Percentiles rank a stretch among this genome's conserved stretches.
Conservation (phyloP, 257 asterid species). For the Salvia rosmarinus region DNA sequence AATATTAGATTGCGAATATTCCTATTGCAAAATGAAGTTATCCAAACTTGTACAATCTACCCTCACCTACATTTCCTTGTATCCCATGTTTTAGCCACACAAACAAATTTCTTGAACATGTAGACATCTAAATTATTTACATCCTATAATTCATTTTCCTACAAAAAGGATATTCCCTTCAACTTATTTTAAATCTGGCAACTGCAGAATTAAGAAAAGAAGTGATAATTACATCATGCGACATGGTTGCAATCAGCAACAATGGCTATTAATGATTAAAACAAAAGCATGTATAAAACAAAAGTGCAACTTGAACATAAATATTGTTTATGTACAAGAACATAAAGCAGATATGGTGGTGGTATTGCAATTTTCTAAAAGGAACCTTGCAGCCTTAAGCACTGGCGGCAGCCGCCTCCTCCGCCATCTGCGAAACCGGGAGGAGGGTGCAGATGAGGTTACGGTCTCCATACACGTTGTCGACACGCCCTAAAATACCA, state of each 20-base stretch:
- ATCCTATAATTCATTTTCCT: neutral
- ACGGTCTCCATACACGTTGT: conserved; percentile 98
- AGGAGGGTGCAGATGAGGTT: conserved; percentile 97
- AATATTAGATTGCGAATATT: no score
- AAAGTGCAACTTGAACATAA: conserved; percentile 40
- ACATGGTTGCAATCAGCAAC: conserved; percentile 52
- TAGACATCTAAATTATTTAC: neutral
- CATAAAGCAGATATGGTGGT: conserved; percentile 35
- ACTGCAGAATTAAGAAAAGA: conserved; percentile 1
- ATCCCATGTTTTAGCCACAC: no score
- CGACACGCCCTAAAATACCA: conserved; percentile 70
- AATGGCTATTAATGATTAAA: conserved; percentile 38
- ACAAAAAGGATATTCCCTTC: neutral
- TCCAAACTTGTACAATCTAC: no score
- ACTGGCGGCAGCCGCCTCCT: conserved; percentile 82
- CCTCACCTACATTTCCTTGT: no score
- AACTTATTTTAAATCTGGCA: neutral
- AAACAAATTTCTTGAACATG: no score
- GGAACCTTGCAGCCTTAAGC: conserved; percentile 53
- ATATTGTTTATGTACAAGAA: conserved; percentile 56
- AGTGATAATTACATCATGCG: conserved; percentile 35
- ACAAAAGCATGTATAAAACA: conserved; percentile 35
- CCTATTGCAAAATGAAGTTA: no score
- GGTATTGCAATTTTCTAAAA: conserved; percentile 22
- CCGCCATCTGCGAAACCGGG: conserved; percentile 79